Percentiles rank a stretch among this genome's conserved stretches.
phyloP scores from a whole-genome alignment of 2,329 filamentous ascomycete species.

The Aspergillus pseudotamarii region DNA sequence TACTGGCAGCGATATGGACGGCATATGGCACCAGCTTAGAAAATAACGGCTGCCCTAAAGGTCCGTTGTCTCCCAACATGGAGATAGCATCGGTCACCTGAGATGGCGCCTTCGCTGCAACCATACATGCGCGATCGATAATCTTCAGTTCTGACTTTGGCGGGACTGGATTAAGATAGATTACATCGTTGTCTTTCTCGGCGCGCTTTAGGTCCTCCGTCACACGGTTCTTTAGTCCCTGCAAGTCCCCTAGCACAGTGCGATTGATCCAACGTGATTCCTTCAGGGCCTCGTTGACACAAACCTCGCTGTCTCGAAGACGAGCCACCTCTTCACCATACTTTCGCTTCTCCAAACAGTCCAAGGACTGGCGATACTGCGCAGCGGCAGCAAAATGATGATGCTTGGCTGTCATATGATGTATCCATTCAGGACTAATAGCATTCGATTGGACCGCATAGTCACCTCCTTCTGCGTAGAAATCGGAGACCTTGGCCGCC shows the following conservation, averaged over 20 bases:
- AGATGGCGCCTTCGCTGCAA: conserved; percentile 73
- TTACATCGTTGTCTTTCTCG: conserved; percentile 94
- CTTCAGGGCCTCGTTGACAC: conserved; percentile 82
- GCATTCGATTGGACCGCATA: conserved; percentile 85
- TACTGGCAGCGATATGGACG: conserved; percentile 90
- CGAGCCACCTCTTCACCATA: conserved; percentile 95
- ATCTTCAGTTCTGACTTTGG: conserved; percentile 84
- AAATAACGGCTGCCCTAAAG: conserved; percentile 84
- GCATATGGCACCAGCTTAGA: conserved; percentile 92
- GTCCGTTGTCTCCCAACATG: conserved; percentile 75
- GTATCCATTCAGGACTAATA: conserved; percentile 93
- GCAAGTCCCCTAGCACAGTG: conserved; percentile 77
- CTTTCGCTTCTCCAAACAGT: conserved; percentile 88
- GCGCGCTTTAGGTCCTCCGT: conserved; percentile 87
- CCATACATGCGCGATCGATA: conserved; percentile 88
- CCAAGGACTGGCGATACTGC: conserved; percentile 86
- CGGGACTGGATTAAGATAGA: conserved; percentile 83
- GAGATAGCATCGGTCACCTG: conserved; percentile 81
- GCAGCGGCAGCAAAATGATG: conserved; percentile 96
- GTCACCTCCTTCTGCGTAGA: conserved; percentile 83
- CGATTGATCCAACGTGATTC: conserved; percentile 83
- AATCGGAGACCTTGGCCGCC: conserved; percentile 85
- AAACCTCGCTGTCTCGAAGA: conserved; percentile 77
- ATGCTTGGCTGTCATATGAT: conserved; percentile 95
- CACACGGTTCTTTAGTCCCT: conserved; percentile 78